phyloP scores from a whole-genome alignment of 345 rosid genomes.

The Pseudoturritis turrita region DNA sequence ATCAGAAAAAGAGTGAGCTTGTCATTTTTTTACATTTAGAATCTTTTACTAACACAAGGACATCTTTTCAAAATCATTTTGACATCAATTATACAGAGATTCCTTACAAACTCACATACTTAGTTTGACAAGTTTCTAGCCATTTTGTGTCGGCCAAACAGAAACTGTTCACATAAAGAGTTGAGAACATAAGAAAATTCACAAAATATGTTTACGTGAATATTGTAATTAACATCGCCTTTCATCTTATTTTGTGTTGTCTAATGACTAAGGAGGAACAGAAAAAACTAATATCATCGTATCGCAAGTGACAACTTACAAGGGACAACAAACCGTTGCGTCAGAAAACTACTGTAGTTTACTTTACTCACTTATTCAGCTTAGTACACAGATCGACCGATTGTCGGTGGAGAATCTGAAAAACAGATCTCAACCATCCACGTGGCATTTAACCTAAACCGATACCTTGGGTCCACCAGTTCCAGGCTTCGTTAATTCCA shows the following conservation, averaged over 20 bases:
- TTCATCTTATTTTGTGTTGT: not conserved
- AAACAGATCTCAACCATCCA: slow-evolving; percentile 18
- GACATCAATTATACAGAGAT: not conserved
- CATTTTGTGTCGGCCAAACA: not conserved
- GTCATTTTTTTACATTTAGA: too few relatives aligned
- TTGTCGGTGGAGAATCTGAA: slow-evolving; percentile 33
- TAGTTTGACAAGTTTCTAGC: not conserved
- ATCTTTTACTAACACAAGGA: not conserved
- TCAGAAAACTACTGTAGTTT: slow-evolving; percentile 10
- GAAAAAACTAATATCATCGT: not conserved
- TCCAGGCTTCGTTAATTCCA: not conserved
- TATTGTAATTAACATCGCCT: not conserved
- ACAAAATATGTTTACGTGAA: not conserved
- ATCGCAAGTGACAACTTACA: not conserved
- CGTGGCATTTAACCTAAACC: not conserved
- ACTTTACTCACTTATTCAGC: not conserved
- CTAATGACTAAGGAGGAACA: not conserved
- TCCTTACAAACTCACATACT: not conserved
- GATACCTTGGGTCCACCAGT: slow-evolving; percentile 2
- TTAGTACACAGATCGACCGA: slow-evolving; percentile 12
- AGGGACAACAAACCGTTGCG: slow-evolving; percentile 16
- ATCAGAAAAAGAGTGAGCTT: too few relatives aligned
- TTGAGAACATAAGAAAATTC: not conserved
- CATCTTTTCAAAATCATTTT: not conserved
- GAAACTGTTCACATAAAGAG: not conserved